phyloP scores from a whole-genome alignment of 225 moss, liverwort and hornwort genomes.

The Sphagnum tenellum region DNA sequence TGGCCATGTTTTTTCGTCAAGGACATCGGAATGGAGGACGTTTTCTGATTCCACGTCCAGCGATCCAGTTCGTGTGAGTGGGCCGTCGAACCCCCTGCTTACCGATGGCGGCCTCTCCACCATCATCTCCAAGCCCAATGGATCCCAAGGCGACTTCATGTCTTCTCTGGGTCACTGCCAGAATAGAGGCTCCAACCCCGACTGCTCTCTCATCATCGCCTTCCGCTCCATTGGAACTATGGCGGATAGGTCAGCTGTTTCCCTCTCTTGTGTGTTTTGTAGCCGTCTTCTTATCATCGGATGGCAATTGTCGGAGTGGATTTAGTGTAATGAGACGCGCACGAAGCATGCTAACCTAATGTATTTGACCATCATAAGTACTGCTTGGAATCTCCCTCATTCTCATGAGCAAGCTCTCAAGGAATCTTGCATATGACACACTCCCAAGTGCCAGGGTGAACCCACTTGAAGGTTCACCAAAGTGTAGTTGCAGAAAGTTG shows the following conservation, averaged over 20 bases:
- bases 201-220: constrained; percentile 82
- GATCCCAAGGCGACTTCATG: constrained; percentile 87
- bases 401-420: too few species aligned
- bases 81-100: constrained; percentile 85
- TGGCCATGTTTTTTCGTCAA: too few species aligned
- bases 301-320: too few species aligned
- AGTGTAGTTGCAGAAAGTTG: too few species aligned
- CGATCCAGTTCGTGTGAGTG: constrained; percentile 85
- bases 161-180: constrained; percentile 91
- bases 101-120: constrained; percentile 89
- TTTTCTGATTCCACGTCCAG: constrained; percentile 91
- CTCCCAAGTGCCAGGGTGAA: too few species aligned
- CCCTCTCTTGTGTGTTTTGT: not conserved
- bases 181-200: constrained; percentile 86
- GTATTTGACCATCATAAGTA: too few species aligned
- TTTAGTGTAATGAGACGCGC: too few species aligned
- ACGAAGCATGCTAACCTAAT: too few species aligned
- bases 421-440: too few species aligned
- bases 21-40: constrained; percentile 88
- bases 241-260: constrained; percentile 67
- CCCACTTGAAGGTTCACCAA: too few species aligned
- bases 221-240: constrained; percentile 89
- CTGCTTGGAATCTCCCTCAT: too few species aligned
- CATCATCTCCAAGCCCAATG: constrained; percentile 86
- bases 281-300: not conserved